Evolutionary conservation across 352 stramenopile genomes (phyloP).

Genomic region (Phytophthora europaea): DNA sequence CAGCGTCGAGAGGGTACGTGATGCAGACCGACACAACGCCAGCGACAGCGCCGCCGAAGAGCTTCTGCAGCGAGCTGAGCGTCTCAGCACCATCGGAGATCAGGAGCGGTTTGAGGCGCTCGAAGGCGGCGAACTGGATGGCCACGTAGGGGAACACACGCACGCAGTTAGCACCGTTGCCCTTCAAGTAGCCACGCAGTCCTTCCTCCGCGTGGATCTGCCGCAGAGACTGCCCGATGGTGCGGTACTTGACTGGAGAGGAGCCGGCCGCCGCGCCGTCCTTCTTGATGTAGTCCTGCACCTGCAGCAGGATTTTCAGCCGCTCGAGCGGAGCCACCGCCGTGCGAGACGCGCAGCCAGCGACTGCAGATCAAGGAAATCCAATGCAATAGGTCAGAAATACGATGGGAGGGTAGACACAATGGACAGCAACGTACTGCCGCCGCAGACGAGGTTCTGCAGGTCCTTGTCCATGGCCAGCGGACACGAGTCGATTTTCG

Average conservation of each 20-base stretch:
- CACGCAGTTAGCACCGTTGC: slow-evolving; percentile 85
- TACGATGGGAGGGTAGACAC: not conserved
- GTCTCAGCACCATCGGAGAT: slow-evolving; percentile 47
- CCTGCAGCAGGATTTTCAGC: slow-evolving; percentile 85
- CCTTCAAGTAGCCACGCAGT: slow-evolving; percentile 73
- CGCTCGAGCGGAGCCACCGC: slow-evolving; percentile 78
- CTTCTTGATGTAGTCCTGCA: slow-evolving; percentile 74
- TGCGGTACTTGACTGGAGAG: slow-evolving; percentile 57
- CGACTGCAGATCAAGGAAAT: slow-evolving; percentile 45
- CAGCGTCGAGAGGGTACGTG: slow-evolving; percentile 82
- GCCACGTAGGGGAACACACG: slow-evolving; percentile 84
- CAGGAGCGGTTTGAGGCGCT: slow-evolving; percentile 66
- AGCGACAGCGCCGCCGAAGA: slow-evolving; percentile 65
- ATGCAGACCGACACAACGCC: slow-evolving; percentile 73
- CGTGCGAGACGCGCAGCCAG: slow-evolving; percentile 74
- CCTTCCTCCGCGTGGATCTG: slow-evolving; percentile 77
- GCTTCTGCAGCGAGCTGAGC: slow-evolving; percentile 61
- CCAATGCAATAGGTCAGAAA: slow-evolving; percentile 1
- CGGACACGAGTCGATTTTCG: slow-evolving; percentile 20
- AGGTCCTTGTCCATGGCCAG: slow-evolving; percentile 43
- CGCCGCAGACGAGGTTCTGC: slow-evolving; percentile 80
- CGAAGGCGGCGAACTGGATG: slow-evolving; percentile 82
- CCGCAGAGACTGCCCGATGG: slow-evolving; percentile 62
- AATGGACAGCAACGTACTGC: slow-evolving; percentile 51
- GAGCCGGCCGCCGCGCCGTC: not conserved